Evolutionary conservation across 164 flowering plant genomes (phyloP).

Genomic region (Annona squamosa): DNA sequence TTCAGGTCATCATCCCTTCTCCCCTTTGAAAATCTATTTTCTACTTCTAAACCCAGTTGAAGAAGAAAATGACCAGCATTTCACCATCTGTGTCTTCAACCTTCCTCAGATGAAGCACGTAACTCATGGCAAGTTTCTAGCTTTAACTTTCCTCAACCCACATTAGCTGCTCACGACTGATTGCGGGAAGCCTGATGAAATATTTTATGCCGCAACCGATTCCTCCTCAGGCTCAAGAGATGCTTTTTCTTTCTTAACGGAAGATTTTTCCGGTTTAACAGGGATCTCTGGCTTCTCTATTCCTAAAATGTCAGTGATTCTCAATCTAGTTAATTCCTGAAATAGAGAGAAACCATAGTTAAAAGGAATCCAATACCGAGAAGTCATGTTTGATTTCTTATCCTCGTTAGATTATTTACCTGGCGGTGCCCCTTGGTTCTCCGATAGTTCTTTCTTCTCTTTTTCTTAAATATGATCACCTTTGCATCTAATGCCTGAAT

Average conservation of each 20-base stretch:
- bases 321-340: conserved; percentile 81
- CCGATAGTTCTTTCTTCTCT: conserved; percentile 92
- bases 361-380: conserved; percentile 8
- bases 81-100: background rate
- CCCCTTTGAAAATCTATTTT: background rate
- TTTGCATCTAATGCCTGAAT: conserved; percentile 93
- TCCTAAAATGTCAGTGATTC: conserved; percentile 81
- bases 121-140: background rate
- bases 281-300: conserved; percentile 50
- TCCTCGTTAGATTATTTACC: conserved; percentile 33
- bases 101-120: background rate
- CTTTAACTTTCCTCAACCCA: background rate
- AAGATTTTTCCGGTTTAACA: no score
- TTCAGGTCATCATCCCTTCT: background rate
- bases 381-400: background rate
- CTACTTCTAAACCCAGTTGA: background rate
- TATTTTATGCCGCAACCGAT: no score
- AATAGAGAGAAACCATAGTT: conserved; percentile 6
- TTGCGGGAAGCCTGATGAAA: background rate
- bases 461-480: conserved; percentile 94
- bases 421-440: conserved; percentile 94
- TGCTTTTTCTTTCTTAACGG: no score
- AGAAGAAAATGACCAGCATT: background rate
- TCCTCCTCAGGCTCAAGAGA: no score
- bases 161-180: no score